Conservation (phyloP, 2,329 filamentous ascomycete genomes). For the Fusarium verticillioides region DNA sequence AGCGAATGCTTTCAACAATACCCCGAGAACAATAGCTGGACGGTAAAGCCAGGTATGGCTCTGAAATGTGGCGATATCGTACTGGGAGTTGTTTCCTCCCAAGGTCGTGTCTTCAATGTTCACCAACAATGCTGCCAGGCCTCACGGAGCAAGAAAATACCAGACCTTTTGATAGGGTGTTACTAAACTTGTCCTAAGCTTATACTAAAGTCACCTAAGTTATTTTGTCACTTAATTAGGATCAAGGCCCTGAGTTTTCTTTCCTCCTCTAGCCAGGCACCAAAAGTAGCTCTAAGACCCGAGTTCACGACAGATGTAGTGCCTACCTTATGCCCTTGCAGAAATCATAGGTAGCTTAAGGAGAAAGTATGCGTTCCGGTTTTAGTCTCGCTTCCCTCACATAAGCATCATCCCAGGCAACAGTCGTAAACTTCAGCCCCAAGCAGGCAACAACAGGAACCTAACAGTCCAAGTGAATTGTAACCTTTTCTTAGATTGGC, state of each 20-base stretch:
- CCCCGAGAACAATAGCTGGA: neutral
- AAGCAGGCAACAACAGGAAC: constrained; percentile 6
- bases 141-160: too few species aligned
- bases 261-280: too few species aligned
- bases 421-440: constrained; percentile 4
- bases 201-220: too few species aligned
- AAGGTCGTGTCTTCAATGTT: neutral
- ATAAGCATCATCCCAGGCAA: constrained; percentile 2
- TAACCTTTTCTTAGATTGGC: neutral
- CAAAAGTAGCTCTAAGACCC: neutral
- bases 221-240: too few species aligned
- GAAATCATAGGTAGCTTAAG: neutral
- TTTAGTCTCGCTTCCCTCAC: neutral
- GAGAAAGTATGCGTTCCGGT: neutral
- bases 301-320: neutral
- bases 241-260: too few species aligned
- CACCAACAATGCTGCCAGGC: neutral
- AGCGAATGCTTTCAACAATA: neutral
- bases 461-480: neutral
- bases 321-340: neutral
- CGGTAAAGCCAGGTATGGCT: neutral
- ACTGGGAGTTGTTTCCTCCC: neutral
- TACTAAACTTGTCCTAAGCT: too few species aligned
- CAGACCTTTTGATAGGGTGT: too few species aligned
- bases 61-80: neutral